Conservation (phyloP, 176 grass and related monocot genomes). For the Olyra latifolia region DNA sequence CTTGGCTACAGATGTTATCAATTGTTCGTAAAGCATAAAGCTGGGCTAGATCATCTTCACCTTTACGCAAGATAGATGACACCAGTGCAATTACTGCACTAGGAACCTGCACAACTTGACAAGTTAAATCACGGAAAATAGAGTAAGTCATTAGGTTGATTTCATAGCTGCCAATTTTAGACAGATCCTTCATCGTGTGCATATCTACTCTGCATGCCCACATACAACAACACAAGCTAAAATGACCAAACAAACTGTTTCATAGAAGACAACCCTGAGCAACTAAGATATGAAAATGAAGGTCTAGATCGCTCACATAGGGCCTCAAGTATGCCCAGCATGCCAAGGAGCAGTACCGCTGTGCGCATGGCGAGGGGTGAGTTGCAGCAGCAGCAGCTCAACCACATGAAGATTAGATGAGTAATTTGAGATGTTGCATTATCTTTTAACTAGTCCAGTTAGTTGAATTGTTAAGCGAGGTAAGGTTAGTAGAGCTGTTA, state of each 20-base stretch:
- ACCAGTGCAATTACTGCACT: constrained; percentile 85
- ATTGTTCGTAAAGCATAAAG: constrained; percentile 94
- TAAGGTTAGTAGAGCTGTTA: too few species aligned
- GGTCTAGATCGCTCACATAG: not conserved
- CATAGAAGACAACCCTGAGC: not conserved
- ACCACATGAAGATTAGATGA: too few species aligned
- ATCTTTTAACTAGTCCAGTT: too few species aligned
- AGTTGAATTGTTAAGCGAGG: too few species aligned
- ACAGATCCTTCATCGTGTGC: not conserved
- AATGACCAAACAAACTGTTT: not conserved
- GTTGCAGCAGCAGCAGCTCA: too few species aligned
- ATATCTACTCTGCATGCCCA: constrained; percentile 19
- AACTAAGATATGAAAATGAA: constrained; percentile 5
- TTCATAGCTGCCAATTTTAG: not conserved
- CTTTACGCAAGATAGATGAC: constrained; percentile 90
- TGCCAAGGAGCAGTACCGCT: too few species aligned
- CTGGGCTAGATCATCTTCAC: constrained; percentile 95
- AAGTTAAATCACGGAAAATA: constrained; percentile 30
- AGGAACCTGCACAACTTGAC: constrained; percentile 64
- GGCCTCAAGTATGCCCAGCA: too few species aligned
- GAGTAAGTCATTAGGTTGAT: not conserved
- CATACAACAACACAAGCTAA: constrained; percentile 3
- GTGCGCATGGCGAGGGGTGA: too few species aligned
- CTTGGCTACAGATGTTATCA: constrained; percentile 97
- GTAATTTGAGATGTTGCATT: too few species aligned